phyloP scores from a whole-genome alignment of 108 stramenopile species.

The Parmales sp. region DNA sequence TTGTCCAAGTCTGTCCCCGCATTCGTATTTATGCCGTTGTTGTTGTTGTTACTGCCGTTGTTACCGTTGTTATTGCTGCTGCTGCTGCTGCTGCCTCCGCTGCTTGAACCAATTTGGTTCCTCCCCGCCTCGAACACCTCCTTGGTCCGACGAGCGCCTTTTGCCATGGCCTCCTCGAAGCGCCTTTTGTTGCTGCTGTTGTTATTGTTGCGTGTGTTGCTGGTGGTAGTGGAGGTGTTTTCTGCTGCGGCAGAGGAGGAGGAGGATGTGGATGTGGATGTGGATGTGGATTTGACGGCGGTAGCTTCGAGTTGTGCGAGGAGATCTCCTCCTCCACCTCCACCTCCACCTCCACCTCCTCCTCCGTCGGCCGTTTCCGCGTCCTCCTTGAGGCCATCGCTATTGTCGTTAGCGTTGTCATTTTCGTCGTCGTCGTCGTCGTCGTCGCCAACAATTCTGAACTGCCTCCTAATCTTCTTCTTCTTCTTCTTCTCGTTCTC shows the following conservation, averaged over 20 bases:
- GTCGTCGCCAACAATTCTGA: not conserved
- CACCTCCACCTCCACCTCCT: slow-evolving; percentile 15
- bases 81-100: not conserved
- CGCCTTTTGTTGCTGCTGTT: slow-evolving; percentile 13
- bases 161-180: slow-evolving; percentile 67
- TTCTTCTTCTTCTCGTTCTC: not conserved
- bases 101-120: no score
- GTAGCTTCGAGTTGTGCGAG: not conserved
- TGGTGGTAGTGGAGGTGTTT: not conserved
- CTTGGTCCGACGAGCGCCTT: slow-evolving; percentile 57
- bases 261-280: not conserved
- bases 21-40: not conserved
- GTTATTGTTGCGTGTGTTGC: not conserved
- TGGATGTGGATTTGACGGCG: not conserved
- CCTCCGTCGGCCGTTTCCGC: not conserved
- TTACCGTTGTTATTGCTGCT: not conserved
- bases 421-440: not conserved
- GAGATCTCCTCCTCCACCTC: slow-evolving; percentile 25
- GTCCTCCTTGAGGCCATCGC: not conserved
- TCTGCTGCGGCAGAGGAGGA: not conserved
- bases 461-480: not conserved
- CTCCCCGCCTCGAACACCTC: slow-evolving; percentile 31
- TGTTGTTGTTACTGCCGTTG: not conserved
- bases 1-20: not conserved
- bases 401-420: not conserved